Evolutionary conservation across 1,284 basidiomycete species (phyloP).

Genomic region (Schizophyllum amplum): DNA sequence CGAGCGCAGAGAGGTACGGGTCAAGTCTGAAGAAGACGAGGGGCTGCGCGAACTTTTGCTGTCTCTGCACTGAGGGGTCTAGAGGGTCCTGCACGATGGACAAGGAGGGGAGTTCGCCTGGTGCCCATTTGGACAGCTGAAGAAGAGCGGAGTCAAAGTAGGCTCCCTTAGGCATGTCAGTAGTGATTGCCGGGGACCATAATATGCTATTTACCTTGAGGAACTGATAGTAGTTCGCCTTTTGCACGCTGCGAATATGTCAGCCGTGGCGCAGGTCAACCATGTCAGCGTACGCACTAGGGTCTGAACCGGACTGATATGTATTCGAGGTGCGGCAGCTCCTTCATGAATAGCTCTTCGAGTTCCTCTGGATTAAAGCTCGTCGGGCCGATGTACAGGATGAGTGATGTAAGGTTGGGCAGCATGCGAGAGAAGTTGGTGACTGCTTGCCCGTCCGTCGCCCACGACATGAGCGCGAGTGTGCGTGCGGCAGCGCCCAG

Average conservation of each 20-base stretch:
- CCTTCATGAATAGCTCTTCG: conserved; percentile 44
- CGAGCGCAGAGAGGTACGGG: conserved; percentile 33
- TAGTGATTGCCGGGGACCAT: too few relatives aligned
- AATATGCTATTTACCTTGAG: too few relatives aligned
- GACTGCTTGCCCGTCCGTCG: conserved; percentile 48
- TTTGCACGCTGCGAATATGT: conserved; percentile 40
- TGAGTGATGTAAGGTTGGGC: conserved; percentile 36
- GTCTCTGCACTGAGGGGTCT: conserved; percentile 22
- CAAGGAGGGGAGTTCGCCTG: conserved; percentile 31
- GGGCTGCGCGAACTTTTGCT: conserved; percentile 56
- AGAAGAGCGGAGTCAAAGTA: conserved; percentile 59
- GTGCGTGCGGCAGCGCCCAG: not conserved
- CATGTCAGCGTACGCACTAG: conserved; percentile 39
- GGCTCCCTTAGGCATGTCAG: too few relatives aligned
- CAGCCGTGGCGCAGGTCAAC: not conserved
- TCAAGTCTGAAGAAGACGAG: conserved; percentile 65
- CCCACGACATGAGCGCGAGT: not conserved
- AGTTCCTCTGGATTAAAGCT: conserved; percentile 63
- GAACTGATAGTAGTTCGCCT: conserved; percentile 63
- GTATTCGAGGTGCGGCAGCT: conserved; percentile 26
- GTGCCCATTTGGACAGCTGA: conserved; percentile 51
- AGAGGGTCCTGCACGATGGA: conserved; percentile 64
- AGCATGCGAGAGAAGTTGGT: conserved; percentile 48
- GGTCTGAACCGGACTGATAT: conserved; percentile 57
- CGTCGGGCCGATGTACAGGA: conserved; percentile 50